phyloP scores from a whole-genome alignment of 257 asterid species.

The Primulina eburnea region DNA sequence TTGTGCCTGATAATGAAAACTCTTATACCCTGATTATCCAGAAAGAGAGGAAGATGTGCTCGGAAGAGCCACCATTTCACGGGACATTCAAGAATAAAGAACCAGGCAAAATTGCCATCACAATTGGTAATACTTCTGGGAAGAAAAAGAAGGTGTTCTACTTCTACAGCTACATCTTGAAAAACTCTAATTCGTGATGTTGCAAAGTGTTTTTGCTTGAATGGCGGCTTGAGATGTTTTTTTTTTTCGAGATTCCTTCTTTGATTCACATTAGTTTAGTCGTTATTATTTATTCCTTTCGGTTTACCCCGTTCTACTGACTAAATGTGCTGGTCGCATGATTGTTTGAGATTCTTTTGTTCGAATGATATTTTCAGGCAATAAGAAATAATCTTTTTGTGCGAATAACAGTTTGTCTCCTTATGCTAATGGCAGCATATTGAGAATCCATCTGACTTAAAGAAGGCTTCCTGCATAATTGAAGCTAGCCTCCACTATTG shows the following conservation, averaged over 20 bases:
- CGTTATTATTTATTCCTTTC: background rate
- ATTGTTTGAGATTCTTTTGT: background rate
- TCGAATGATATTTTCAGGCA: background rate
- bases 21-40: conserved; percentile 70
- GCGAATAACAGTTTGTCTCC: background rate
- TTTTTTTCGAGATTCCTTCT: background rate
- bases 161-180: conserved; percentile 59
- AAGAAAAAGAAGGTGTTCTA: conserved; percentile 71
- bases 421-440: too few relatives aligned
- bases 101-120: conserved; percentile 59
- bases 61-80: conserved; percentile 45
- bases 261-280: background rate
- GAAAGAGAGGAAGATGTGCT: conserved; percentile 55
- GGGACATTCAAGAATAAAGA: conserved; percentile 69
- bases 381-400: too few relatives aligned
- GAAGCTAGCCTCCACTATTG: background rate
- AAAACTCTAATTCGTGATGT: conserved; percentile 46
- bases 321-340: background rate
- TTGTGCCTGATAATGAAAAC: conserved; percentile 56
- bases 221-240: background rate
- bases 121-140: conserved; percentile 52
- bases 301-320: background rate
- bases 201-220: background rate
- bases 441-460: too few relatives aligned
- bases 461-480: background rate